phyloP scores from a whole-genome alignment of 495 filamentous ascomycete genomes.

The Penicillium salamii region DNA sequence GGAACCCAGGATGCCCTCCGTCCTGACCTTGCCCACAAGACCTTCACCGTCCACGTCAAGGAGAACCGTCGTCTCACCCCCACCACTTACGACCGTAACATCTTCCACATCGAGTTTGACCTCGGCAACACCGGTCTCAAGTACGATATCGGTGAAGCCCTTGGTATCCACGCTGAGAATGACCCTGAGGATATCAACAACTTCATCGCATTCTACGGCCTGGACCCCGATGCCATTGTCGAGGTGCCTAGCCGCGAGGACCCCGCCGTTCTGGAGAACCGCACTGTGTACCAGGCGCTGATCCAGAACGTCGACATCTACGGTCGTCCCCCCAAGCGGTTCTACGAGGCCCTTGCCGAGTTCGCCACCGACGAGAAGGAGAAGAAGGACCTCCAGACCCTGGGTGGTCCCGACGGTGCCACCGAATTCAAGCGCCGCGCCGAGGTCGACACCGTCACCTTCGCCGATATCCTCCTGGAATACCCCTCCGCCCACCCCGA shows the following conservation, averaged over 20 bases:
- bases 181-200: conserved; percentile 71
- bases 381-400: conserved; percentile 70
- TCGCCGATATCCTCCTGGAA: conserved; percentile 83
- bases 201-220: conserved; percentile 86
- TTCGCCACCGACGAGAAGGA: conserved; percentile 81
- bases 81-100: conserved; percentile 88
- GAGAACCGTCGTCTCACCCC: conserved; percentile 94
- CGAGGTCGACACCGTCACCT: conserved; percentile 91
- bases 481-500: conserved; percentile 84
- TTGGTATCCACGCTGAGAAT: conserved; percentile 95
- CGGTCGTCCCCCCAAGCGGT: conserved; percentile 92
- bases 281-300: conserved; percentile 90
- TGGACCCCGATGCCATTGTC: conserved; percentile 78
- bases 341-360: conserved; percentile 89
- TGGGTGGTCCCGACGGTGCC: conserved; percentile 82
- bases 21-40: conserved; percentile 83
- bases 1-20: conserved; percentile 68
- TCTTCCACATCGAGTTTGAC: conserved; percentile 99
- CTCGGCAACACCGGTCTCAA: conserved; percentile 83
- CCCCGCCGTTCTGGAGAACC: conserved; percentile 69
- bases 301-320: conserved; percentile 96
- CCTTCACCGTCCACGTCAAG: conserved; percentile 82
- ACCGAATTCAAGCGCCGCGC: conserved; percentile 90
- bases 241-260: conserved; percentile 89
- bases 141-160: conserved; percentile 97